Evolutionary conservation across 2,329 filamentous ascomycete genomes (phyloP), one percentile per base, ranked within the genome.

Genomic region (Calonectria multiphialidica): DNA sequence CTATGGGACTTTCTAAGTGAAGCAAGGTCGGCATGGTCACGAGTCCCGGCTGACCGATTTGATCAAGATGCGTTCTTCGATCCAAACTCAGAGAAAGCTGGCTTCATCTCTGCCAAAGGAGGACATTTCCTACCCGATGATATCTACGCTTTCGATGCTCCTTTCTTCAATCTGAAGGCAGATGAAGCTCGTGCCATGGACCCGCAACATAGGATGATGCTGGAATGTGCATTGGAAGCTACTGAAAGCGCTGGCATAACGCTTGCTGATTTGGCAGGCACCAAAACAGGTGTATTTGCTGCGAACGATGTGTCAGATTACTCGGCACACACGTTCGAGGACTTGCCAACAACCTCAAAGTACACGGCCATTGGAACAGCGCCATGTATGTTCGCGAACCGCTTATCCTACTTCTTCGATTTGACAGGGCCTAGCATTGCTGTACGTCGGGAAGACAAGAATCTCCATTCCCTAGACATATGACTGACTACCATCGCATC

Each of bases 241-340:
- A 55, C 75, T 3, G 77, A 79, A 47, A 72, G 73, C 35, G 81
- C 80, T 1, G 84, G 84, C 23, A 57, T 83, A 2, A 71, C 79
- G 1, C 71, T 84, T n/a, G 75, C 81, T 0, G 47, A 74, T 3
- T 65, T 82, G 18, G 63, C 65, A 0, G 75, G 76, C 3, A 59
- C 67, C 2, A 73, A 74, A 8, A 76, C 72, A 23, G 81, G 71
- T 28, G 81, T 78, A 3, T 83, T 75, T 64, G 75, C 87, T 13
- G 86, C 85, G n/a, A 85, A 84, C 21, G 86, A 83, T 8, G 53
- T 59, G 40, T 59, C 53, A 40, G 53, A 84, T 86, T 61, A 83
- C 85, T 4, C 86, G 87, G 75, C 87, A 88, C 85, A 88, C 67
- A 85, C 87, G 75, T 85, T 86, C 68, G 86, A 86, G 83, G 76